A percentile compares a stretch with the other conserved stretches of the same genome.
Evolutionary conservation across 352 stramenopile genomes (phyloP).

Genomic region (Phytophthora sojae): DNA sequence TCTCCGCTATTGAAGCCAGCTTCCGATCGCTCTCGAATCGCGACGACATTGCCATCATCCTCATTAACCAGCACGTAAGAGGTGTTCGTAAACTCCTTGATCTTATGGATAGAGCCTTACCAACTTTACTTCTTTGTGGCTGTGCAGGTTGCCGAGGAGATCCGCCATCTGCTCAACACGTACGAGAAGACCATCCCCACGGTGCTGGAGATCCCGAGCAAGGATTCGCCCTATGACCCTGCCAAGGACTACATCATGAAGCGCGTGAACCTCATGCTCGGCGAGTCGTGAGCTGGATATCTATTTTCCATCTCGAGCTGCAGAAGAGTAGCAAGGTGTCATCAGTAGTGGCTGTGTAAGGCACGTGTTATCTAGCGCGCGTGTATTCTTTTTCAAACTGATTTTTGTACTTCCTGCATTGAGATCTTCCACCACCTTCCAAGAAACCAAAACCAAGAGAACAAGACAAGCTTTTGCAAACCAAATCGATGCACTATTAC

Average conservation of each 20-base stretch:
- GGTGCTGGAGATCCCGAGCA: constrained; percentile 98
- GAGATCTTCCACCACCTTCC: background rate
- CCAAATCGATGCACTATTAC: constrained; percentile 52
- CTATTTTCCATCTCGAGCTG: constrained; percentile 2
- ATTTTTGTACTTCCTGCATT: constrained; percentile 20
- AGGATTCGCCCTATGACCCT: constrained; percentile 96
- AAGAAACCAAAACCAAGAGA: background rate
- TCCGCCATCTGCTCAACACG: constrained; percentile 97
- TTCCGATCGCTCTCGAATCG: constrained; percentile 94
- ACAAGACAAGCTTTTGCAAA: constrained; percentile 30
- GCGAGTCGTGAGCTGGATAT: constrained; percentile 54
- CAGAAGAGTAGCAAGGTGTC: constrained; percentile 18
- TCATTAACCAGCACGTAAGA: constrained; percentile 98
- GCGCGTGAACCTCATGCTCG: constrained; percentile 94
- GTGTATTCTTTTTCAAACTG: constrained; percentile 14
- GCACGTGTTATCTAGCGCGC: constrained; percentile 26
- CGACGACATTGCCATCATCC: constrained; percentile 98
- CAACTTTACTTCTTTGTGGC: constrained; percentile 1
- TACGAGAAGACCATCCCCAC: constrained; percentile 99
- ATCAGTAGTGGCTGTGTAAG: constrained; percentile 21
- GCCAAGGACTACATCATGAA: constrained; percentile 99
- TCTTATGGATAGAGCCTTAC: background rate
- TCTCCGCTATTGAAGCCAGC: constrained; percentile 91
- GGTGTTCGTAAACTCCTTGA: no score
- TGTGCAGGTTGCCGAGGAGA: constrained; percentile 95